A percentile compares a stretch with the other conserved stretches of the same genome.
Conservation (phyloP, 768 basidiomycete genomes). For the Leucocoprinus sp. region DNA sequence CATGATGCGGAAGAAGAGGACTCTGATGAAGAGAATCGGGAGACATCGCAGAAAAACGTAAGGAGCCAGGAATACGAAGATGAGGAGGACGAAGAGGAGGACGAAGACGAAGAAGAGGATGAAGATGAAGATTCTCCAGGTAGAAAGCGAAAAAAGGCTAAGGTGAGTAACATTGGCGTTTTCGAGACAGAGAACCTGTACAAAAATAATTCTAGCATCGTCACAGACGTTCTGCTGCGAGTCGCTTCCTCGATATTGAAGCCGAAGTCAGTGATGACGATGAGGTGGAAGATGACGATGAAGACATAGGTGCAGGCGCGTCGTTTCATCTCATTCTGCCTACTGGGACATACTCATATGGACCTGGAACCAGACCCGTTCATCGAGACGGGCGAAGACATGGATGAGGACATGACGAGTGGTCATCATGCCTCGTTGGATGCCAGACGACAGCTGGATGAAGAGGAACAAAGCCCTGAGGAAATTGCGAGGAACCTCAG, state of each 20-base stretch:
- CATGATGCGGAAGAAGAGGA: constrained; percentile 33
- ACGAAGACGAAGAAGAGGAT: constrained; percentile 48
- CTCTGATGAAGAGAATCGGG: constrained; percentile 32
- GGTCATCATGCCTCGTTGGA: constrained; percentile 65
- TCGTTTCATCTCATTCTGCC: constrained; percentile 5
- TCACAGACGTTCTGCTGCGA: constrained; percentile 56
- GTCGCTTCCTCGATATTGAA: constrained; percentile 91
- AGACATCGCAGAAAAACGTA: constrained; percentile 26
- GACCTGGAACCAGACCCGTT: constrained; percentile 47
- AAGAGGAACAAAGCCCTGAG: constrained; percentile 72
- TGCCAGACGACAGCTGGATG: constrained; percentile 50
- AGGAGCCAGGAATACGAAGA: constrained; percentile 23
- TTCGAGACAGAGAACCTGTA: not conserved
- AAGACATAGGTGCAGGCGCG: constrained; percentile 55
- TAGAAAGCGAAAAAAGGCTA: constrained; percentile 45
- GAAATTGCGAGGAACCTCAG: constrained; percentile 78
- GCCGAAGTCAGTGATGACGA: constrained; percentile 97
- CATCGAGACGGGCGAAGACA: constrained; percentile 62
- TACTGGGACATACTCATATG: constrained; percentile 7
- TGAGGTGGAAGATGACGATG: constrained; percentile 83
- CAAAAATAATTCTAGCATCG: constrained; percentile 36
- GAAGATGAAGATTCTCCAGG: constrained; percentile 50
- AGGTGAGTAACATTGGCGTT: constrained; percentile 31
- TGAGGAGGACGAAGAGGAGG: constrained; percentile 34
- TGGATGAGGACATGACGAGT: constrained; percentile 50